These are phyloP conservation scores for Ceratobasidium sp. DNA, from an alignment of 1,284 basidiomycete species.

Conservation along the genomic window DNA sequence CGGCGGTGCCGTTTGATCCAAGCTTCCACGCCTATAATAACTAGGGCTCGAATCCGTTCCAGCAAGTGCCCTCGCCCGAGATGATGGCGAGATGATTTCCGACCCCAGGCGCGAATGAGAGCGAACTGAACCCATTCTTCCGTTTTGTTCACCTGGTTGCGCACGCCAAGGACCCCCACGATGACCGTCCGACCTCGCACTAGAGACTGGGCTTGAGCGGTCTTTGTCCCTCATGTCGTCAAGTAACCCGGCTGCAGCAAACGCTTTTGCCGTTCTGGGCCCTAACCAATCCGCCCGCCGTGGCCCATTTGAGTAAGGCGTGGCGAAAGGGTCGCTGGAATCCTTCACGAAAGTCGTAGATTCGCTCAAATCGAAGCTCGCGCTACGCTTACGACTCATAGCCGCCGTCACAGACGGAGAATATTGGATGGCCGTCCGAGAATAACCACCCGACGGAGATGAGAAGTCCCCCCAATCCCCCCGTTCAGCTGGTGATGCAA, in stretches of 20 bases:
- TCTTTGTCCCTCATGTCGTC: slow-evolving; percentile 25
- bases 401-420: slow-evolving; percentile 11
- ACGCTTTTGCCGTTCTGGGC: slow-evolving; percentile 45
- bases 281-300: slow-evolving; percentile 44
- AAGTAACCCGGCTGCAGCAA: slow-evolving; percentile 46
- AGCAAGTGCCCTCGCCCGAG: slow-evolving; percentile 2
- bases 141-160: not conserved
- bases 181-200: slow-evolving; percentile 2
- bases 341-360: slow-evolving; percentile 16
- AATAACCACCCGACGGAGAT: not conserved
- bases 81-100: slow-evolving; percentile 34
- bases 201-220: not conserved
- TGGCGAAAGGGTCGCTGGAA: slow-evolving; percentile 18
- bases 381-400: slow-evolving; percentile 32
- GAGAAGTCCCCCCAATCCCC: not conserved
- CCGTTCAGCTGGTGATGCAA: not conserved
- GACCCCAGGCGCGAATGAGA: slow-evolving; percentile 37
- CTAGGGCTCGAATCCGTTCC: slow-evolving; percentile 27
- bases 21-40: slow-evolving; percentile 20
- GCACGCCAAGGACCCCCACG: slow-evolving; percentile 30
- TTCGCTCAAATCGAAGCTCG: slow-evolving; percentile 31
- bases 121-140: not conserved
- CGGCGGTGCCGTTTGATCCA: slow-evolving; percentile 31
- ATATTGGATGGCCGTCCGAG: not conserved
- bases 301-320: not conserved